A percentile compares a stretch with the other conserved stretches of the same genome.
These are phyloP conservation scores for Kazachstania africana DNA, from an alignment of 805 yeast genomes.

Conservation along the genomic window DNA sequence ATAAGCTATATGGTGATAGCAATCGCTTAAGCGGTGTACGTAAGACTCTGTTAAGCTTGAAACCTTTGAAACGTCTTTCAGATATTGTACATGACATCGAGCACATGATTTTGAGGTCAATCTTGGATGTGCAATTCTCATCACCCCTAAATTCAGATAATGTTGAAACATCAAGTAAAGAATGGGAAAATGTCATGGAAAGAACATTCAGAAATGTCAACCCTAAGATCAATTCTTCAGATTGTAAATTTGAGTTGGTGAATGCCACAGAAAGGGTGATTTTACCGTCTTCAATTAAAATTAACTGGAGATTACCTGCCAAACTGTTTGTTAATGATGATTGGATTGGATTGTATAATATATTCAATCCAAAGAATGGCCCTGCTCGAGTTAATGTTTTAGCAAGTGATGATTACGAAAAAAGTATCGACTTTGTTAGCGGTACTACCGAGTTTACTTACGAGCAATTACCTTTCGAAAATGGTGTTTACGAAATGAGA, in stretches of 20 bases:
- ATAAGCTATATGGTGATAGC: slow-evolving; percentile 57
- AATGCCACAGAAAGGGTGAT: too few relatives aligned
- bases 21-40: slow-evolving; percentile 46
- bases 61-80: slow-evolving; percentile 27
- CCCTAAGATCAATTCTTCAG: slow-evolving; percentile 13
- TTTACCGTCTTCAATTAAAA: too few relatives aligned
- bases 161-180: slow-evolving; percentile 3
- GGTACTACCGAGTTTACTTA: slow-evolving; percentile 42
- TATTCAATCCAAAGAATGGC: slow-evolving; percentile 45
- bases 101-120: slow-evolving; percentile 10
- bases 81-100: slow-evolving; percentile 33
- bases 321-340: slow-evolving; percentile 37
- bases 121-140: slow-evolving; percentile 1
- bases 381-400: slow-evolving; percentile 46
- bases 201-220: slow-evolving; percentile 11
- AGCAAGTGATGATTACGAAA: slow-evolving; percentile 54
- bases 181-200: slow-evolving; percentile 13
- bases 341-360: slow-evolving; percentile 70
- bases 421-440: slow-evolving; percentile 11
- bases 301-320: slow-evolving; percentile 43
- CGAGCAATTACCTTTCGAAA: slow-evolving; percentile 45
- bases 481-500: slow-evolving; percentile 64
- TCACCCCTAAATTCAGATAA: neutral
- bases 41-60: slow-evolving; percentile 27
- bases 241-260: slow-evolving; percentile 21